Percentiles rank a stretch among this genome's conserved stretches.
Evolutionary conservation across 1,139 yeast species (phyloP).

Genomic region (Wickerhamomyces sp.): DNA sequence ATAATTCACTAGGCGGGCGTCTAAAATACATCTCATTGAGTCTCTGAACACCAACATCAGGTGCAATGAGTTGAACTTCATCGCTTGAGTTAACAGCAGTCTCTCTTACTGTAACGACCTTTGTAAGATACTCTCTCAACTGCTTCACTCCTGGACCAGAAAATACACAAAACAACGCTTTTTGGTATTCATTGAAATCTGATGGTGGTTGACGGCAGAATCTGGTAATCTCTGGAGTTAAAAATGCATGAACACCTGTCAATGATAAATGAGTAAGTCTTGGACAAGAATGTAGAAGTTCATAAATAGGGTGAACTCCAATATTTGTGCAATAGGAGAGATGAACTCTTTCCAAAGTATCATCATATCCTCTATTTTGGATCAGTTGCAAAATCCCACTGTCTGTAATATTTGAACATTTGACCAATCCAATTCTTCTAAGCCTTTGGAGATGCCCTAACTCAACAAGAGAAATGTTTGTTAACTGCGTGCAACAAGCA

Average conservation of each 20-base stretch:
- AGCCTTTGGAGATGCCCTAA: slow-evolving; percentile 74
- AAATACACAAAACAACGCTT: slow-evolving; percentile 85
- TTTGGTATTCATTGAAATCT: slow-evolving; percentile 86
- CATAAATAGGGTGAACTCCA: slow-evolving; percentile 66
- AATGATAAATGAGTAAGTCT: slow-evolving; percentile 80
- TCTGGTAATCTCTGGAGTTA: slow-evolving; percentile 78
- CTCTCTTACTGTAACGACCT: slow-evolving; percentile 17
- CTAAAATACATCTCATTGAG: slow-evolving; percentile 6
- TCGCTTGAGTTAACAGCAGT: neutral
- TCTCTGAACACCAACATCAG: slow-evolving; percentile 4
- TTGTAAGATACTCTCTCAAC: slow-evolving; percentile 57
- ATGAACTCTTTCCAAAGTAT: slow-evolving; percentile 86
- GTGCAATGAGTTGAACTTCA: neutral
- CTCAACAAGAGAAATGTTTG: slow-evolving; percentile 78
- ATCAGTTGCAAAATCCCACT: slow-evolving; percentile 77
- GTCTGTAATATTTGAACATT: slow-evolving; percentile 85
- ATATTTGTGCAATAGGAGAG: slow-evolving; percentile 85
- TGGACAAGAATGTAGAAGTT: slow-evolving; percentile 75
- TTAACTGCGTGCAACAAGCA: slow-evolving; percentile 89
- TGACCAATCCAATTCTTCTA: slow-evolving; percentile 88
- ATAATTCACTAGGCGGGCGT: neutral
- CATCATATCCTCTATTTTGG: slow-evolving; percentile 64
- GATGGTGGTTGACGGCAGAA: slow-evolving; percentile 95
- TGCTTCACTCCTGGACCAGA: slow-evolving; percentile 84
- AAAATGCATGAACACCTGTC: slow-evolving; percentile 87